These are phyloP conservation scores for Celoporthe dispersa DNA, from an alignment of 2,329 filamentous ascomycete species.

Conservation along the genomic window DNA sequence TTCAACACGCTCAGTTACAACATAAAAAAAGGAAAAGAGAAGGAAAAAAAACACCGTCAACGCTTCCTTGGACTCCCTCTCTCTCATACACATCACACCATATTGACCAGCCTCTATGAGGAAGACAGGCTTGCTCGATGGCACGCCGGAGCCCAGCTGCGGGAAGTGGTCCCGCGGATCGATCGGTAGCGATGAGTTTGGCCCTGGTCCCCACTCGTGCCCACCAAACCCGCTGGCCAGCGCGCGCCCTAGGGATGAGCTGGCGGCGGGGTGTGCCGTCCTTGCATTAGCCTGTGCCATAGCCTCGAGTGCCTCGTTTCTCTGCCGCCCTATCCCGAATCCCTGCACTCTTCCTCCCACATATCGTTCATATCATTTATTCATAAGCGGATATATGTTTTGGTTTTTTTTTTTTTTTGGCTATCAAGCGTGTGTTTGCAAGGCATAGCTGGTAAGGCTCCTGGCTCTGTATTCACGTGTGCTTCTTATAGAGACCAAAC, in stretches of 20 bases:
- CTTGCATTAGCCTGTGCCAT: background rate
- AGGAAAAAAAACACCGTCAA: too few relatives aligned
- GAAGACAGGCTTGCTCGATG: too few relatives aligned
- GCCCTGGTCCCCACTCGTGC: background rate
- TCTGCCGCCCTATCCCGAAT: background rate
- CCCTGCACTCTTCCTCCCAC: background rate
- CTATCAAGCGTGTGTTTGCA: too few relatives aligned
- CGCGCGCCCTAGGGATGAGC: background rate
- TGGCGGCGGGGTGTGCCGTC: background rate
- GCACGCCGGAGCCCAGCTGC: too few relatives aligned
- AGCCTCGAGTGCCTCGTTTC: conserved; percentile 1
- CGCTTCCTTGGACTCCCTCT: background rate
- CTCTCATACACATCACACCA: background rate
- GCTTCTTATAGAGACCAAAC: background rate
- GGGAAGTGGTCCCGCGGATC: too few relatives aligned
- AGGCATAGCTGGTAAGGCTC: too few relatives aligned
- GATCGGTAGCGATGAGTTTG: background rate
- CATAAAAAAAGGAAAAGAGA: too few relatives aligned
- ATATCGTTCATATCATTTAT: background rate
- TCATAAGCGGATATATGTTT: background rate
- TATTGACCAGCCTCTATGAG: background rate
- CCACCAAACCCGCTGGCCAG: too few relatives aligned
- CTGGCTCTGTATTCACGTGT: background rate
- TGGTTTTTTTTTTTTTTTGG: too few relatives aligned
- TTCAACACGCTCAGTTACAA: too few relatives aligned